Evolutionary conservation across 1,139 yeast species (phyloP).

Genomic region (Debaryomyces nepalensis): DNA sequence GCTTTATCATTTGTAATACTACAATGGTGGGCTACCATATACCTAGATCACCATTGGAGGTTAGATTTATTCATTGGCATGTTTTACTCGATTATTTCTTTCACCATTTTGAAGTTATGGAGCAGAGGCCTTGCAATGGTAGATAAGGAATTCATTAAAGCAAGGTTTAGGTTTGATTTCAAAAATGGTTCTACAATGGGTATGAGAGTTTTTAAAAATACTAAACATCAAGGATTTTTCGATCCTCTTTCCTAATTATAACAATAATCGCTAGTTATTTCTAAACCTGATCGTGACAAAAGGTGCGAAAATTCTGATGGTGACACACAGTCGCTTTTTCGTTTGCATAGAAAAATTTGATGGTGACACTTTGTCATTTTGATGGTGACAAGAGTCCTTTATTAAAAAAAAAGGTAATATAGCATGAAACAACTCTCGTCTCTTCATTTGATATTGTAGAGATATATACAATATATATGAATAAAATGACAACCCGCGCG

Average conservation of each 20-base stretch:
- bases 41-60: slow-evolving; percentile 73
- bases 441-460: too few species aligned
- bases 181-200: slow-evolving; percentile 56
- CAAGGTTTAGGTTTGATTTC: slow-evolving; percentile 38
- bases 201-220: slow-evolving; percentile 59
- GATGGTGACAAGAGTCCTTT: too few species aligned
- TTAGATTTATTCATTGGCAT: slow-evolving; percentile 61
- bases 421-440: too few species aligned
- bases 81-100: slow-evolving; percentile 51
- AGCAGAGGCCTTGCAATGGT: slow-evolving; percentile 26
- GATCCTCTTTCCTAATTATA: slow-evolving; percentile 43
- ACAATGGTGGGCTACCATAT: slow-evolving; percentile 80
- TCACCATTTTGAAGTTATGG: slow-evolving; percentile 37
- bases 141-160: slow-evolving; percentile 33
- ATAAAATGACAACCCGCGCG: too few species aligned
- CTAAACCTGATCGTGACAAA: too few species aligned
- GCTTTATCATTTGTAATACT: slow-evolving; percentile 47
- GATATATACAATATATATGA: too few species aligned
- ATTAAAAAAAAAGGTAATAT: too few species aligned
- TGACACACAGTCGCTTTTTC: too few species aligned
- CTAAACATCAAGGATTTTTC: slow-evolving; percentile 51
- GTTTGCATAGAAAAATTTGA: too few species aligned
- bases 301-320: too few species aligned
- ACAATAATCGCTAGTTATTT: too few species aligned
- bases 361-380: too few species aligned